Evolutionary conservation across 768 basidiomycete genomes (phyloP), one percentile per base, ranked within the genome.

Genomic region (Trametes cinnabarina): DNA sequence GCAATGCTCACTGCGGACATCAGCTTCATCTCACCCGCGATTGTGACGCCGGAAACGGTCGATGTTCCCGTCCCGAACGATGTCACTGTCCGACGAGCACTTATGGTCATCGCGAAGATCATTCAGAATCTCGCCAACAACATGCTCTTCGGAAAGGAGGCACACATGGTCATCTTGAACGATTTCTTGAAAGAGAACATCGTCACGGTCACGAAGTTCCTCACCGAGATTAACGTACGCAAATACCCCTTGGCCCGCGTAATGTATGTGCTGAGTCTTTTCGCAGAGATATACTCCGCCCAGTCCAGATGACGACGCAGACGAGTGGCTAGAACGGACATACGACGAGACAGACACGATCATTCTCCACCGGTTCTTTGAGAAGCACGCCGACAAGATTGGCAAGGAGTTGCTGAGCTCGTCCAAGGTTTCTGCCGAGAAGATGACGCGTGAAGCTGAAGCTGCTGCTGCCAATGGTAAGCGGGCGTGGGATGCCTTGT

Each of bases 41-140:
- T 98, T 28, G 91, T 95, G 8, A 77, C 90, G 0, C 94, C 94
- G 0, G 90, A 92, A 65, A 83, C 76, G 10, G 83, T 97, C 17
- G 95, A 97, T 65, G 77, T 97, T 37, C 87, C 92, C 60, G 67
- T 92, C 0, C 88, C 90, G 0, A 88, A 87, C 35, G 74, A 78
- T 39, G 30, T 65, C 1, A 77, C 81, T 26, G 78, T 90, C 51
- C 86, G 90, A 17, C 84, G 89, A 40, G 93, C 91, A 17, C 76
- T 96, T 14, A 87, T 91, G 79, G 76, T 90, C 46, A 88, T 97
- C 61, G 90, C 92, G 42, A 97, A 95, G 74, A 86, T 95, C 55
- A 86, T 97, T 44, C 94, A 96, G 72, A 94, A 92, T 66, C 73
- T 97, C 28, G 94, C 94, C 19, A 98, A 97, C 73, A 96, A 97